Percentiles rank a stretch among this genome's conserved stretches.
phyloP scores from a whole-genome alignment of 495 filamentous ascomycete genomes.

The Aspergillus bertholletiae region DNA sequence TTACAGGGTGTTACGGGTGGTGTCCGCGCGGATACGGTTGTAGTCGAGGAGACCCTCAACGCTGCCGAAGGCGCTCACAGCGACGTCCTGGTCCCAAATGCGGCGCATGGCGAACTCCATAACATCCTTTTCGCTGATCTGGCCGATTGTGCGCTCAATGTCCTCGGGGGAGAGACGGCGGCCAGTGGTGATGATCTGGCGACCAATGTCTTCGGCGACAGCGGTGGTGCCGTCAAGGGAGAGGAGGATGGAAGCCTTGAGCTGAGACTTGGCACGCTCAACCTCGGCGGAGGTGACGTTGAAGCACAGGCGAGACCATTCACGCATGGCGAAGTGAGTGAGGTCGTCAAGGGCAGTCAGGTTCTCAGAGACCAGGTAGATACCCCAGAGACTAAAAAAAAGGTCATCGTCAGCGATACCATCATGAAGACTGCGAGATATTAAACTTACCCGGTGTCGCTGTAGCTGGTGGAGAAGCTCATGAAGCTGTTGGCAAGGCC shows the following conservation, averaged over 20 bases:
- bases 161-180: conserved; percentile 86
- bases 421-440: background rate
- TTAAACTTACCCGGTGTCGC: conserved; percentile 84
- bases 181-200: conserved; percentile 96
- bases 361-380: conserved; percentile 95
- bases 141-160: conserved; percentile 85
- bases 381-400: conserved; percentile 84
- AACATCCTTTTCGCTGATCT: conserved; percentile 92
- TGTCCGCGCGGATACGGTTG: conserved; percentile 81
- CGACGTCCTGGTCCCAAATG: conserved; percentile 96
- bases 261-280: conserved; percentile 97
- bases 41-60: conserved; percentile 93
- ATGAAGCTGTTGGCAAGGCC: conserved; percentile 98
- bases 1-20: conserved; percentile 67
- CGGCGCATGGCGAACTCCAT: conserved; percentile 88
- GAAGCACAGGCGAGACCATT: conserved; percentile 91
- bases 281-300: conserved; percentile 85
- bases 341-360: conserved; percentile 86
- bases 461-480: conserved; percentile 99
- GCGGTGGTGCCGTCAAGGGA: conserved; percentile 96
- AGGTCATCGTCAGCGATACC: conserved; percentile 17
- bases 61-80: conserved; percentile 84
- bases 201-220: conserved; percentile 96
- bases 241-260: conserved; percentile 96
- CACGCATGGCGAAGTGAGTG: conserved; percentile 94